Evolutionary conservation across 2,329 filamentous ascomycete genomes (phyloP), one percentile per base, ranked within the genome.

Genomic region (Penicillium sp.): DNA sequence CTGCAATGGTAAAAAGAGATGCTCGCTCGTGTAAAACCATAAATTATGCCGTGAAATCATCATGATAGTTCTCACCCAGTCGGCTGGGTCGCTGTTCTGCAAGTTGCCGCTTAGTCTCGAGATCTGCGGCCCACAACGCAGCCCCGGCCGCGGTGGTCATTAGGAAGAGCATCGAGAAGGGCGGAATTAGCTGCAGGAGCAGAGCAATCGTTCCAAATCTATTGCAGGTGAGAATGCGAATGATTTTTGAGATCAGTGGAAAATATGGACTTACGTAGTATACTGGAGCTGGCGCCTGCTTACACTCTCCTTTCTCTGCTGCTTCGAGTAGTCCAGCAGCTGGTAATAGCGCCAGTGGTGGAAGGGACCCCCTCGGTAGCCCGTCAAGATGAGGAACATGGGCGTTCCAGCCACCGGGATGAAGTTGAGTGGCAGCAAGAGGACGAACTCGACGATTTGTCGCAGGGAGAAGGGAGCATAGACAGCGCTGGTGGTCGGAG

Each of bases 121-220:
- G 75, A 58, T 87, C 85, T 2, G 86, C 86, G 2, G 86, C 90
- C 92, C 93, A 97, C 29, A 97, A 76, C 1, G 91, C 93, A 36
- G 90, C 87, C 2, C 93, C 94, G 17, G 86, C 84, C 1, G 92
- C 88, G 3, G 89, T 91, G 0, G 93, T 97, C 59, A 99, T 75
- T 32, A 97, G 80, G 70, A 97, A 97, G 68, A 97, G 86, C 80
- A 99, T 95, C n/a, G 89, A 95, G 42, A 97, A 73, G 10, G 93
- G 81, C 1, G 94, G 94, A 7, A 97, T 80, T n/a, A 97, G 81
- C 74, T 97, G 90, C 23, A 97, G 74, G 6, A 91, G 70, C 76
- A 97, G 84, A 43, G 91, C 90, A 3, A 94, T 80, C 0, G 89
- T 90, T 13, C 94, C 94, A 66, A 97, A 97, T 66, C 81, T 84